Evolutionary conservation across 768 basidiomycete genomes (phyloP).

Genomic region (Psilocybe subaeruginosa): DNA sequence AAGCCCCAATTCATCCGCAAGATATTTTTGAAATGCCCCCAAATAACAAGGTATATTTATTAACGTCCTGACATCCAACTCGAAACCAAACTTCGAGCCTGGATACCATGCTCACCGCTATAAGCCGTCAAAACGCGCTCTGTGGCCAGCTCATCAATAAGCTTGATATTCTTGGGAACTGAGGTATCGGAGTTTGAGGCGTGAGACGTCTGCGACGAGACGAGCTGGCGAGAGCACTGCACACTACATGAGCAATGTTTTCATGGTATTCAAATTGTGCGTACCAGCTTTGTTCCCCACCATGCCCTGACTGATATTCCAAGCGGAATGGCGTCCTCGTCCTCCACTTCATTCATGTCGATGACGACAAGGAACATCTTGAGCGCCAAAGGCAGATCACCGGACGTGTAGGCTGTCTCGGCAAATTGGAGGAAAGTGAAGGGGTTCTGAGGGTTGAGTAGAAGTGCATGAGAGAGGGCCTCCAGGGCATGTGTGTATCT

Average conservation of each 20-base stretch:
- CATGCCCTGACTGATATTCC: slow-evolving; percentile 75
- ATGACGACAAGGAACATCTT: slow-evolving; percentile 79
- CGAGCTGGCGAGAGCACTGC: slow-evolving; percentile 65
- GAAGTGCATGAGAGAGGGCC: slow-evolving; percentile 78
- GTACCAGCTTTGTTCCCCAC: slow-evolving; percentile 82
- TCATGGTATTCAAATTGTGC: slow-evolving; percentile 27
- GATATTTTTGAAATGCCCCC: background rate
- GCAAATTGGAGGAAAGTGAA: slow-evolving; percentile 84
- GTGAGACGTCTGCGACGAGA: slow-evolving; percentile 39
- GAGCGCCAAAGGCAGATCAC: slow-evolving; percentile 74
- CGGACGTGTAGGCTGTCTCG: slow-evolving; percentile 84
- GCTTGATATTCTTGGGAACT: slow-evolving; percentile 55
- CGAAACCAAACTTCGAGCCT: slow-evolving; percentile 46
- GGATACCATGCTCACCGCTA: slow-evolving; percentile 45
- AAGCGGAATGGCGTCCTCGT: slow-evolving; percentile 43
- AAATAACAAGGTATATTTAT: background rate
- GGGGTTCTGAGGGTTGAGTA: slow-evolving; percentile 85
- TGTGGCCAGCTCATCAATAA: slow-evolving; percentile 73
- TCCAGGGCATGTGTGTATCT: slow-evolving; percentile 79
- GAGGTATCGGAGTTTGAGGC: slow-evolving; percentile 61
- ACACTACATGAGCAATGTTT: background rate
- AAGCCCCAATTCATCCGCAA: too few relatives aligned
- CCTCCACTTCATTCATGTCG: slow-evolving; percentile 75
- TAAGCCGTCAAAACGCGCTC: slow-evolving; percentile 71
- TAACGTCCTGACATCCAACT: slow-evolving; percentile 42